Evolutionary conservation across 1,284 basidiomycete species (phyloP).

Genomic region (Malassezia brasiliensis): DNA sequence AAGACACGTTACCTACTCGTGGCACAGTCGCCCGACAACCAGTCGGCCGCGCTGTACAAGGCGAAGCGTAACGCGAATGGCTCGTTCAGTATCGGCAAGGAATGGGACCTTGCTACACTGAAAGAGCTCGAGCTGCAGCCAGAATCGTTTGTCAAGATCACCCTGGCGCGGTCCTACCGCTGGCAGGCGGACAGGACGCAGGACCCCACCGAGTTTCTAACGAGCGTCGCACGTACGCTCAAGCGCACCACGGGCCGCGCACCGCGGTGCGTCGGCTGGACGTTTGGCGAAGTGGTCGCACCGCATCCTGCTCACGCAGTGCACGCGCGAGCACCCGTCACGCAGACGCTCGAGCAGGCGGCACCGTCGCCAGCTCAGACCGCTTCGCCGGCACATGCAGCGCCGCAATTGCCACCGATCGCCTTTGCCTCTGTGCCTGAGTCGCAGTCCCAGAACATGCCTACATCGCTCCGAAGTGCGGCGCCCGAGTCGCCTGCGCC

Average conservation of each 20-base stretch:
- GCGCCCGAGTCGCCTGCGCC: too few relatives aligned
- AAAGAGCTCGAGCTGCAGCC: conserved; percentile 62
- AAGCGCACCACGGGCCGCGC: not conserved
- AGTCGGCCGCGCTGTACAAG: conserved; percentile 57
- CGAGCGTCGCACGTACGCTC: not conserved
- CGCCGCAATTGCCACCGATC: too few relatives aligned
- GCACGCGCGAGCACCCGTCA: too few relatives aligned
- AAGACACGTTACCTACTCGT: conserved; percentile 45
- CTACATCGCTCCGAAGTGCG: too few relatives aligned
- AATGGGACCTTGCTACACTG: conserved; percentile 78
- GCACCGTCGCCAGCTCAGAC: not conserved
- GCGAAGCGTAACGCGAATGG: conserved; percentile 91
- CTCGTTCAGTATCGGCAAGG: conserved; percentile 93
- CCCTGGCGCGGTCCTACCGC: conserved; percentile 33
- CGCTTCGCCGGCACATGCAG: not conserved
- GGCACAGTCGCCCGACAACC: conserved; percentile 30
- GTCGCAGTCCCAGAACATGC: too few relatives aligned
- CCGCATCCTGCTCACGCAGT: too few relatives aligned
- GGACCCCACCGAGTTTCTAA: conserved; percentile 4
- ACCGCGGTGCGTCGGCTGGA: conserved; percentile 1
- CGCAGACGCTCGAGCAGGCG: too few relatives aligned
- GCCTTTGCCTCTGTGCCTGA: too few relatives aligned
- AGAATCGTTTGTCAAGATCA: conserved; percentile 22
- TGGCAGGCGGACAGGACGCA: conserved; percentile 38
- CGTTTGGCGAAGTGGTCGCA: too few relatives aligned